Evolutionary conservation across 192 early-diverging fungal genomes (phyloP).

Genomic region (Phycomyces blakesleeanus): DNA sequence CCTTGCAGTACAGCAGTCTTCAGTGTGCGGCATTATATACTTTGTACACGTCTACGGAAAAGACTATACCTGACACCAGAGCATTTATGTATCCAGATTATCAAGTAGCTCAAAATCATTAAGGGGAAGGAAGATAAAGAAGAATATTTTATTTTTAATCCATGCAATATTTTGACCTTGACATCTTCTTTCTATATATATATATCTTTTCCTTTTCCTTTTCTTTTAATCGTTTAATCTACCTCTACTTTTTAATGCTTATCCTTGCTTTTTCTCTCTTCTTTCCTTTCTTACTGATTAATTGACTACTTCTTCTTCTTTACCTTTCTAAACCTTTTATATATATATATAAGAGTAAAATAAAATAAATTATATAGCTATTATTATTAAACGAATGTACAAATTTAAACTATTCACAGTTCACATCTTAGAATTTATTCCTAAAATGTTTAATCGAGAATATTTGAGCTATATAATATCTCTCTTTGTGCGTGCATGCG

Average conservation of each 20-base stretch:
- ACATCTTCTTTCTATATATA: neutral
- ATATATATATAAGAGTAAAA: neutral
- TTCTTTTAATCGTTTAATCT: neutral
- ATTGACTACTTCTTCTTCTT: neutral
- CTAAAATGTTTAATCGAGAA: too few relatives aligned
- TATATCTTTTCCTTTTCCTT: neutral
- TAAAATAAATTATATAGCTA: too few relatives aligned
- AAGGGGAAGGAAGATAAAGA: too few relatives aligned
- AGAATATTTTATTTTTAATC: neutral
- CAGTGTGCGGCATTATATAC: neutral
- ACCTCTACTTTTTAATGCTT: neutral
- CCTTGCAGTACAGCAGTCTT: neutral
- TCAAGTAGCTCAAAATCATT: neutral
- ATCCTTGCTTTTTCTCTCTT: neutral
- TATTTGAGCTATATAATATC: too few relatives aligned
- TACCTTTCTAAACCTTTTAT: neutral
- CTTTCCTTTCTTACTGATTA: neutral
- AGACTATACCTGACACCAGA: too few relatives aligned
- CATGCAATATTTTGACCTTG: neutral
- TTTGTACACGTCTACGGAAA: neutral
- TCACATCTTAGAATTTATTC: too few relatives aligned
- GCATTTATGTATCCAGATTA: constrained; percentile 1
- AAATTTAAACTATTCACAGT: too few relatives aligned
- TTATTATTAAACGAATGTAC: too few relatives aligned
- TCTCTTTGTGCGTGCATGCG: too few relatives aligned